Base-by-base conservation (phyloP, 139 green algal genomes). In the Chlorella sp. region DNA sequence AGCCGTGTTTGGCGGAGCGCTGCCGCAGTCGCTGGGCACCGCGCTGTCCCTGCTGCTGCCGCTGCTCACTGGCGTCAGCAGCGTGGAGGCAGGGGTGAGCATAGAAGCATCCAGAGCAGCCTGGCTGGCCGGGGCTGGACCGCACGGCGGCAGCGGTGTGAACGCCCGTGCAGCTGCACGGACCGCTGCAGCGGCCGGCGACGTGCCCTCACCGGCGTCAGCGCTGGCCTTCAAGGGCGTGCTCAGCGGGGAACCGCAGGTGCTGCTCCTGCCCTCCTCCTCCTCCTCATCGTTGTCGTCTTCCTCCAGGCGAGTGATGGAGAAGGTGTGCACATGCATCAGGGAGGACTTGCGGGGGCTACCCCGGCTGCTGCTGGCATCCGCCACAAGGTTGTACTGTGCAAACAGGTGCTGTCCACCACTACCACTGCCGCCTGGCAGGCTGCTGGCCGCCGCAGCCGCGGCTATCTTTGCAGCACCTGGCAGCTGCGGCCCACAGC, bases 51-150 rank as follows among this genome's bases (percentile, higher is more conserved):
- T 39, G 66, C 64, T 80, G 66, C 36, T 64, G 64, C 24, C 37
- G 64, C 30, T 75, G 79, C 36, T 61, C 37, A 30, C 24, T 21
- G 83, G 83, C 24, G 83, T 88, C 83, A 36, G 82, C n/a, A 88
- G 83, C 37, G 64, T 88, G 66, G 66, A 88, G 24, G 83, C 83
- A 2, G 83, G 83, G 12, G 83, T 88, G 21, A 53, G 48, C 0
- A 36, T 36, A 1, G 76, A 4, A 26, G 76, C 64, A 19, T 2
- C 21, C 71, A 78, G 71, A 18, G 22, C 66, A 73, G 2, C 66
- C 24, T 28, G 24, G 66, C 66, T 30, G 4, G 77, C 34, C 77
- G 18, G 77, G 15, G 48, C 40, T 86, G 81, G 53, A 9, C 32
- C 40, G 15, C 12, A 18, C 79, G 36, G 71, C 40, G 79, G 30